Evolutionary conservation across 192 early-diverging fungal species (phyloP).

Genomic region (Entomortierella lignicola): DNA sequence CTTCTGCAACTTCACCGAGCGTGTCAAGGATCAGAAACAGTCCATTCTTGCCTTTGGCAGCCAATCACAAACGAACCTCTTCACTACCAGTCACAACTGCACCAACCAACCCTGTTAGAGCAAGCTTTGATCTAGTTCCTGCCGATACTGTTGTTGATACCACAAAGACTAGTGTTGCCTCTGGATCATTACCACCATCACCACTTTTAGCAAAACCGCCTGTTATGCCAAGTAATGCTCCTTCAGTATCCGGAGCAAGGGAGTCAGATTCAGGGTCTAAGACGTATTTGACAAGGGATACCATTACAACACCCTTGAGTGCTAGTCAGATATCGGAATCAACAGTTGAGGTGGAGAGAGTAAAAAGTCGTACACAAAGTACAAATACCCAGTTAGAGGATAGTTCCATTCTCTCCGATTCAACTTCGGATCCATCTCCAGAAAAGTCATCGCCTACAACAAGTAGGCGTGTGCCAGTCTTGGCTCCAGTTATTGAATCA

Average conservation of each 20-base stretch:
- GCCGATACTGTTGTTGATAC: background rate
- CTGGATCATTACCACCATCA: background rate
- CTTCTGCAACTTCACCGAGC: background rate
- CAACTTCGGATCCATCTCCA: background rate
- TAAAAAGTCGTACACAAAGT: background rate
- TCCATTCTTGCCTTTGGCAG: background rate
- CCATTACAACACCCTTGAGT: background rate
- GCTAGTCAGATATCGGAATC: background rate
- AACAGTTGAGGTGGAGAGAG: background rate
- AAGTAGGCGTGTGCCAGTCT: background rate
- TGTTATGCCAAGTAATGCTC: background rate
- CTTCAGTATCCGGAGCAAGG: background rate
- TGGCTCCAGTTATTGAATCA: conserved; percentile 24
- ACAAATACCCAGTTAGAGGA: background rate
- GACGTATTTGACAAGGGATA: background rate
- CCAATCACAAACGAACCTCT: conserved; percentile 37
- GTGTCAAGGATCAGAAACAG: conserved; percentile 15
- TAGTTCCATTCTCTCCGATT: background rate
- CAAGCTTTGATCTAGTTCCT: background rate
- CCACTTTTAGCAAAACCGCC: background rate
- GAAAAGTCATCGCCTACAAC: conserved; percentile 1
- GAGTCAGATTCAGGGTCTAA: background rate
- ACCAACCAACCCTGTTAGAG: background rate
- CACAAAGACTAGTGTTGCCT: background rate
- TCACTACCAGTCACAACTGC: conserved; percentile 29